These are phyloP conservation scores for Theileria parva DNA, from an alignment of 169 alveolate genomes.

Conservation along the genomic window DNA sequence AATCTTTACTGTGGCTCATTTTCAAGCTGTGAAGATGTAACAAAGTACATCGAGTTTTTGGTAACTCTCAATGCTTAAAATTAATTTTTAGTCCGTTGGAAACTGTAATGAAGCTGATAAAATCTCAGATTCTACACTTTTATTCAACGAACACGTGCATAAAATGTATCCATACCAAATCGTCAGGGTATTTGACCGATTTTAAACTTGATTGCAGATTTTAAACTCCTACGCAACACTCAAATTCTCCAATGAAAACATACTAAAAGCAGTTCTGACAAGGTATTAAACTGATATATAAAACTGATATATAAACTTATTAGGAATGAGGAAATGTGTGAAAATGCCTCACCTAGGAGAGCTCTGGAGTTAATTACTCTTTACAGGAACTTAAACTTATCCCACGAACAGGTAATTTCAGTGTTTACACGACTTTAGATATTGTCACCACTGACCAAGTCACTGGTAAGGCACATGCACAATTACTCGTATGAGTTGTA, in stretches of 20 bases:
- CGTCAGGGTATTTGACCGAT: slow-evolving; percentile 33
- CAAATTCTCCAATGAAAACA: slow-evolving; percentile 29
- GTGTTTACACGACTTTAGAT: slow-evolving; percentile 2
- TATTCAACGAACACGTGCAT: slow-evolving; percentile 33
- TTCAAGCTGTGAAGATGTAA: slow-evolving; percentile 2
- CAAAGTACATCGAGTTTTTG: slow-evolving; percentile 38
- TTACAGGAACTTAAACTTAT: slow-evolving; percentile 25
- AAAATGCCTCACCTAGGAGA: slow-evolving; percentile 50
- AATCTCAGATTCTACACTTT: slow-evolving; percentile 24
- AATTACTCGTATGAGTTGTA: slow-evolving; percentile 46
- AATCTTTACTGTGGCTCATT: neutral
- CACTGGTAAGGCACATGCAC: slow-evolving; percentile 28
- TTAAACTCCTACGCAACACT: slow-evolving; percentile 42
- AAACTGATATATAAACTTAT: too few relatives aligned
- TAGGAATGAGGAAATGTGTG: slow-evolving; percentile 30
- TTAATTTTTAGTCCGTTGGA: slow-evolving; percentile 31
- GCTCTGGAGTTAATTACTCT: slow-evolving; percentile 41
- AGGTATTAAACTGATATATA: slow-evolving; percentile 15
- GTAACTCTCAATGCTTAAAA: slow-evolving; percentile 9
- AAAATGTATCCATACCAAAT: slow-evolving; percentile 53
- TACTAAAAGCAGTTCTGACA: slow-evolving; percentile 15
- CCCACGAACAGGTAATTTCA: slow-evolving; percentile 32
- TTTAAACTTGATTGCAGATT: slow-evolving; percentile 13
- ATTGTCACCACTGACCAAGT: slow-evolving; percentile 24
- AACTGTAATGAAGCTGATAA: neutral